Conservation (phyloP, 805 yeast species). For the Candida sanyiensis region DNA sequence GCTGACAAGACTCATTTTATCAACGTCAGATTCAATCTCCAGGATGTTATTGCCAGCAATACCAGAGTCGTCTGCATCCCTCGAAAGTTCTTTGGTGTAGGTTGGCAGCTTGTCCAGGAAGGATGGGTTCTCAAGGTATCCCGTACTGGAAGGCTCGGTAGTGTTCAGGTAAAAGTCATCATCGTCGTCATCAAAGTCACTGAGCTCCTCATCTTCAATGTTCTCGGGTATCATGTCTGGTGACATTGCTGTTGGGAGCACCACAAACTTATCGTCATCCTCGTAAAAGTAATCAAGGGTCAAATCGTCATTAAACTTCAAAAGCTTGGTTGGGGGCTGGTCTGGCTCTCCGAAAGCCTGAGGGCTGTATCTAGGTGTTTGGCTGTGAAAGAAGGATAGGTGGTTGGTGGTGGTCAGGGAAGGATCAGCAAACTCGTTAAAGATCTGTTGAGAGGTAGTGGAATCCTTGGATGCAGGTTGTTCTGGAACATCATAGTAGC, state of each 20-base stretch:
- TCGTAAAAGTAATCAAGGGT: conserved; percentile 23
- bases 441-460: conserved; percentile 12
- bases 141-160: conserved; percentile 3
- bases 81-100: background rate
- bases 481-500: conserved; percentile 25
- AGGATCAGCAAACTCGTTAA: conserved; percentile 25
- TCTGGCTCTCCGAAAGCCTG: conserved; percentile 1
- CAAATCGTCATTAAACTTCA: conserved; percentile 26
- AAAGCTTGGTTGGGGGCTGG: conserved; percentile 13
- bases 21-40: conserved; percentile 37
- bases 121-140: conserved; percentile 6
- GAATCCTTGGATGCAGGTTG: background rate
- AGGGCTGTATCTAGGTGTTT: conserved; percentile 2
- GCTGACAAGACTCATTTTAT: conserved; percentile 37
- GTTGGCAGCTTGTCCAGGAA: conserved; percentile 4
- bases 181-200: conserved; percentile 19
- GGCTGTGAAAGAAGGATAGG: conserved; percentile 9
- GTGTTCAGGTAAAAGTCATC: conserved; percentile 7
- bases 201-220: conserved; percentile 23
- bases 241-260: conserved; percentile 15
- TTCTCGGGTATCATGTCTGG: conserved; percentile 23
- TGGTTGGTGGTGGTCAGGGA: conserved; percentile 22
- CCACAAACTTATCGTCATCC: conserved; percentile 21
- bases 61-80: conserved; percentile 15
- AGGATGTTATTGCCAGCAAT: conserved; percentile 3